A percentile compares a stretch with the other conserved stretches of the same genome.
phyloP scores from a whole-genome alignment of 2,329 filamentous ascomycete species.

The Trichothecium sympodiale region DNA sequence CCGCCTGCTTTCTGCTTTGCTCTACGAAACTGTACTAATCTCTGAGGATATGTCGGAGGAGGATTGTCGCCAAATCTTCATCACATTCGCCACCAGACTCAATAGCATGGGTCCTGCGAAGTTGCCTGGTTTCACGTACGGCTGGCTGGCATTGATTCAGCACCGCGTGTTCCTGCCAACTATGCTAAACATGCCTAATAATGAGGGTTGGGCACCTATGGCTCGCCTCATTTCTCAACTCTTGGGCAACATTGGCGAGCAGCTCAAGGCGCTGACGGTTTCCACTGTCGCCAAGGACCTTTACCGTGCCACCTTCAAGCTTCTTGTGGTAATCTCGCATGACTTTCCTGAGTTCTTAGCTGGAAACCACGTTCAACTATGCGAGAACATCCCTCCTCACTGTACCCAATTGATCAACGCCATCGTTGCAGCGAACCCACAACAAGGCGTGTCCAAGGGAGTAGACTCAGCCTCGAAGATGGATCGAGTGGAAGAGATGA shows the following conservation, averaged over 20 bases:
- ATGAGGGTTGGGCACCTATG: conserved; percentile 65
- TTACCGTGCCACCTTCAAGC: conserved; percentile 73
- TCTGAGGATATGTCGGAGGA: conserved; percentile 46
- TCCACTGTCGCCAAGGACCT: conserved; percentile 65
- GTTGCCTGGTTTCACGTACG: conserved; percentile 74
- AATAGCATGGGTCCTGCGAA: conserved; percentile 63
- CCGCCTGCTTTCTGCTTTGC: conserved; percentile 71
- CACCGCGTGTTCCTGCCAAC: conserved; percentile 77
- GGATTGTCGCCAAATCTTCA: conserved; percentile 58
- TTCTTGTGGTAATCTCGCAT: conserved; percentile 78
- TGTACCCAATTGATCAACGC: conserved; percentile 84
- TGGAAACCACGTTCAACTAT: conserved; percentile 74
- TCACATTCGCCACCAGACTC: conserved; percentile 62
- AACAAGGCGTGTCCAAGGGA: conserved; percentile 58
- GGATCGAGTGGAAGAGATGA: conserved; percentile 65
- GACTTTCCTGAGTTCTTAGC: conserved; percentile 91
- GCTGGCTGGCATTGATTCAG: conserved; percentile 72
- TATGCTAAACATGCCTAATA: conserved; percentile 57
- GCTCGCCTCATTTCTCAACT: conserved; percentile 63
- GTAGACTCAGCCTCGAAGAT: conserved; percentile 58
- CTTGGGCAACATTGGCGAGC: conserved; percentile 63
- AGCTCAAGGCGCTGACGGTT: conserved; percentile 64
- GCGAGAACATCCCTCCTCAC: conserved; percentile 69
- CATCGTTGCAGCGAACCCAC: conserved; percentile 72
- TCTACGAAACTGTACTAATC: conserved; percentile 59